Base-by-base conservation (phyloP, 2,329 filamentous ascomycete genomes). In the Chrysosporium keratinophilum region DNA sequence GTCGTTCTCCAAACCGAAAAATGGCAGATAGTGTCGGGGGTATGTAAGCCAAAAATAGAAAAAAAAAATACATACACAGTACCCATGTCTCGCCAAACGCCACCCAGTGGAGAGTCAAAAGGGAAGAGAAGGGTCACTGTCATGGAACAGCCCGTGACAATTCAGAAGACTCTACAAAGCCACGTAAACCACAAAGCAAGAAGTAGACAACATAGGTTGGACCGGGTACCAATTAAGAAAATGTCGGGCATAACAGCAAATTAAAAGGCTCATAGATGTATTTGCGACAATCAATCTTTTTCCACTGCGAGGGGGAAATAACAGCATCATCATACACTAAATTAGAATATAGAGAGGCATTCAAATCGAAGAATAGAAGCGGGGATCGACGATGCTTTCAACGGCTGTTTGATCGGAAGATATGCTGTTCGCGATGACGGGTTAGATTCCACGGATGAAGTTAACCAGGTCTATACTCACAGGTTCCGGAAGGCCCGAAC, bases 381-480 rank as follows among this genome's bases (percentile, higher is more conserved):
- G 15, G n/a, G 39, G 35, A 42, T 37, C 33, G 31, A 44, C 14
- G 23, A n/a, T 19, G n/a, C 28, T 5, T 59, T 72, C 66, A 77
- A 61, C 70, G 74, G 65, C 74, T 77, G 61, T 76, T 74, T 54
- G 74, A 75, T 58, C 74, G 70, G 58, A 76, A 64, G 56, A 76
- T 61, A 57, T 75, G 67, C 69, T 73, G 59, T 40, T 60, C 20
- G 9, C 28, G 20, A 45, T 31, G 7, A 14, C 37, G 41, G 14
- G 44, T 45, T 46, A 45, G 33, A 40, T 20, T 33, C 10, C 9
- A 17, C 17, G 7, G 9, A 31, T 17, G 17, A 40, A 46, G 33
- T 3, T 35, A 39, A 52, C 15, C 15, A 9, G 15, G 17, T 12
- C 17, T n/a, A n/a, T 44, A 54, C 52, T 54, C 20, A 54, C 52